Percentiles rank a stretch among this genome's conserved stretches.
Conservation (phyloP, 352 stramenopile species). For the Phytophthora brassicae region DNA sequence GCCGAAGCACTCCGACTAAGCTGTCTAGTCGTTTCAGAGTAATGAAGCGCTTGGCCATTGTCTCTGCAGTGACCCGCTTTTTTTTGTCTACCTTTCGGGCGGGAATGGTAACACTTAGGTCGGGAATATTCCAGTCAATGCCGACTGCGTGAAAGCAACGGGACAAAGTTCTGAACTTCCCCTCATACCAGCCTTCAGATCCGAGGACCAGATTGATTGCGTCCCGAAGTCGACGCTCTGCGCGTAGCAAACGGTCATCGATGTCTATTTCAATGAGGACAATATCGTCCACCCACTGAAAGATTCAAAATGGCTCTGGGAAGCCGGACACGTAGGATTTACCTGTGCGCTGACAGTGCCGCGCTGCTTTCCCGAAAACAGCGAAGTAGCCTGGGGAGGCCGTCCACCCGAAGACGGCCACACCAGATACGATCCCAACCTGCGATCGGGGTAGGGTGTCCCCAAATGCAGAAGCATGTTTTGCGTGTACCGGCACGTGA, state of each 20-base stretch:
- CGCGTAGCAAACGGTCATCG: neutral
- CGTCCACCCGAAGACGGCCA: slow-evolving; percentile 7
- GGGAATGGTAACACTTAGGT: neutral
- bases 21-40: neutral
- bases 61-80: neutral
- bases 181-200: slow-evolving; percentile 7
- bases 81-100: slow-evolving; percentile 6
- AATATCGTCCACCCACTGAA: neutral
- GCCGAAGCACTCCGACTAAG: neutral
- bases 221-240: slow-evolving; percentile 2
- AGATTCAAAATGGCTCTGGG: neutral
- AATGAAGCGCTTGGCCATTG: neutral
- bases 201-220: slow-evolving; percentile 4
- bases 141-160: slow-evolving; percentile 1
- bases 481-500: neutral
- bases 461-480: neutral
- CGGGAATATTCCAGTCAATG: slow-evolving; percentile 2
- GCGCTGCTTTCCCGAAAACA: neutral
- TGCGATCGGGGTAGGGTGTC: neutral
- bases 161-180: slow-evolving; percentile 3
- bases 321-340: neutral
- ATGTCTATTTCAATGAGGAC: slow-evolving; percentile 3
- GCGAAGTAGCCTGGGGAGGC: slow-evolving; percentile 1
- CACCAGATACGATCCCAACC: neutral
- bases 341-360: neutral